Evolutionary conservation across 345 rosid species (phyloP), one percentile per base, ranked within the genome.

Genomic region (Populus pruinosa): DNA sequence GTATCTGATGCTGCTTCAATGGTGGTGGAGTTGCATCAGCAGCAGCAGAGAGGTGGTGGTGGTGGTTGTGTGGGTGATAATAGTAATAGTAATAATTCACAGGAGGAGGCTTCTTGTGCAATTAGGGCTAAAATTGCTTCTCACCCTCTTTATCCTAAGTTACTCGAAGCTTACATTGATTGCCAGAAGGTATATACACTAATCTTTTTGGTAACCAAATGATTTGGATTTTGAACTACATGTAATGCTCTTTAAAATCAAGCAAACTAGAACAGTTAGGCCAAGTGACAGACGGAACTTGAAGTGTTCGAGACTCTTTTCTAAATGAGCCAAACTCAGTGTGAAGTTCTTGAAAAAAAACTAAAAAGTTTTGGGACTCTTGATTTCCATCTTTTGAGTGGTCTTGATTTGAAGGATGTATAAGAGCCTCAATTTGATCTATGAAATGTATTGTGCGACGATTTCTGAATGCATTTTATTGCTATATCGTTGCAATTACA

Each of bases 111-210:
- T 38, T 83, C 85, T 31, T 69, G 79, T 27, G 86, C 76, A 55
- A 83, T 85, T 73, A 85, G 86, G 79, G 86, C 88, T 39, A 87
- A 80, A 76, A 86, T 89, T 75, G 86, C 87, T 25, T 78, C 90
- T 68, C 92, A 89, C 71, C 89, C 90, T 69, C 90, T 85, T 73
- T 89, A 89, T 81, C 90, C 92, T 70, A 83, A 78, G 47, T 76
- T 89, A n/a, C 84, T 87, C 38, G 72, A 89, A 64, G 87, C 92
- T 3, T 89, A 87, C 75, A 78, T 87, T 72, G 90, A 86, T 49
- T 89, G 89, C 78, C 90, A 87, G 79, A 89, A 89, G 90, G 92
- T 89, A 61, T 55, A 63, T 13, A 62, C 17, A 38, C 38, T 27
- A 12, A 5, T 25, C 36, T 16, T 21, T 17, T 18, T 66, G 29